Evolutionary conservation across 208 protist species (phyloP).

Genomic region (Trypanosoma mega): DNA sequence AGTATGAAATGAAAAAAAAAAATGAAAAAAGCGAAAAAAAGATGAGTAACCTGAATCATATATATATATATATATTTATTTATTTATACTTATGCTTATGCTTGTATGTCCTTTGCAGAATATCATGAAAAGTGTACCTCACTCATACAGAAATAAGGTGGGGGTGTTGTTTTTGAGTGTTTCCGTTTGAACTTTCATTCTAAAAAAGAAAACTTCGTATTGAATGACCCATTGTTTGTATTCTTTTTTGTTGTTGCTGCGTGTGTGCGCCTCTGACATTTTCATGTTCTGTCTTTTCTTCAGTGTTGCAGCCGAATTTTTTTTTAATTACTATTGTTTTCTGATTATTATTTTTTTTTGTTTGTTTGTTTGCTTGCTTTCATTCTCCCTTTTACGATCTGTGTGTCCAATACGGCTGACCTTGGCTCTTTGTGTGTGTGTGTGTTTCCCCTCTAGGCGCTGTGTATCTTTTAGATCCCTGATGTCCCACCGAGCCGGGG

Average conservation of each 20-base stretch:
- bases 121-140: too few relatives aligned
- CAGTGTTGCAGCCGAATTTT: background rate
- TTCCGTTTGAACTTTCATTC: too few relatives aligned
- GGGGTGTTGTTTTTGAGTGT: too few relatives aligned
- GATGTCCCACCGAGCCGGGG: background rate
- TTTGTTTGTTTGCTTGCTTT: slow-evolving; percentile 2
- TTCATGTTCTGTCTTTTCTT: slow-evolving; percentile 3
- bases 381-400: slow-evolving; percentile 9
- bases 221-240: too few relatives aligned
- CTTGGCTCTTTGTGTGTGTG: background rate
- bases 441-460: background rate
- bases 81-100: slow-evolving; percentile 2
- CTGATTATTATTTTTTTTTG: background rate
- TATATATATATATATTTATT: background rate
- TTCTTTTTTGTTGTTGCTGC: too few relatives aligned
- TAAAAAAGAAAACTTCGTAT: too few relatives aligned
- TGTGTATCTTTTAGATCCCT: too few relatives aligned
- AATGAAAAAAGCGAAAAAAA: background rate
- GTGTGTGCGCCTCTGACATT: background rate
- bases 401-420: background rate
- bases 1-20: background rate
- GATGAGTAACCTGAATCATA: background rate
- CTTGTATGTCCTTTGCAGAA: too few relatives aligned
- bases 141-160: too few relatives aligned
- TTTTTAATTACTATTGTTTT: too few relatives aligned